Evolutionary conservation across 495 filamentous ascomycete genomes (phyloP), one percentile per base, ranked within the genome.

Genomic region (Penicillium cosmopolitanum): DNA sequence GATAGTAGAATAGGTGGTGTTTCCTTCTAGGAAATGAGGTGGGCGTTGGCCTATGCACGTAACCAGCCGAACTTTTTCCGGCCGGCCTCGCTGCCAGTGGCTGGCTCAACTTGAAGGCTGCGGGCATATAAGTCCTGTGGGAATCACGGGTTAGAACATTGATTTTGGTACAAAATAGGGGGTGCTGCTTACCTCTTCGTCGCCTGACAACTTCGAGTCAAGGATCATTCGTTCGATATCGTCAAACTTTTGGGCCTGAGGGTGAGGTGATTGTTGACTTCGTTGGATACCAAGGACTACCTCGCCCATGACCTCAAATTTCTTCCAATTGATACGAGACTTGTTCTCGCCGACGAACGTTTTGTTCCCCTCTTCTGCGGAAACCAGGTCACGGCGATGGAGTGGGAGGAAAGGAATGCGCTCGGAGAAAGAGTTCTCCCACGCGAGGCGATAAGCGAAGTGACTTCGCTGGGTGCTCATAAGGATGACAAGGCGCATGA

Each of bases 301-400:
- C 57, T 97, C 93, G 5, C 92, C 92, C 77, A 98, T 88, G 18
- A 98, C 89, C 77, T 98, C 93, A 64, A 98, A 98, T 67, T 98
- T 98, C 77, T 89, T 92, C 95, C 95, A 98, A 68, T 97, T 98
- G 67, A 98, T 91, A 42, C 90, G 82, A 57, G 89, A 86, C 57
- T 89, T 85, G 51, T 76, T 80, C 21, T 89, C 83, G 19, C 87
- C 87, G 10, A 97, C 78, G 68, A 96, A 93, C 12, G 95, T 98
- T 60, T 83, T 82, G 71, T 95, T 97, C 21, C 95, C 95, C 73
- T 96, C 91, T 69, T 96, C 91, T 5, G 95, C 95, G 18, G 89
- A 88, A 6, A 96, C 91, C 31, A 98, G 79, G 73, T 98, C 95
- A 36, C 92, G 84, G 23, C 89, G 83, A 69, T 94, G 92, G 48